phyloP scores from a whole-genome alignment of 2,329 filamentous ascomycete species.

The Pseudogymnoascus sp. region DNA sequence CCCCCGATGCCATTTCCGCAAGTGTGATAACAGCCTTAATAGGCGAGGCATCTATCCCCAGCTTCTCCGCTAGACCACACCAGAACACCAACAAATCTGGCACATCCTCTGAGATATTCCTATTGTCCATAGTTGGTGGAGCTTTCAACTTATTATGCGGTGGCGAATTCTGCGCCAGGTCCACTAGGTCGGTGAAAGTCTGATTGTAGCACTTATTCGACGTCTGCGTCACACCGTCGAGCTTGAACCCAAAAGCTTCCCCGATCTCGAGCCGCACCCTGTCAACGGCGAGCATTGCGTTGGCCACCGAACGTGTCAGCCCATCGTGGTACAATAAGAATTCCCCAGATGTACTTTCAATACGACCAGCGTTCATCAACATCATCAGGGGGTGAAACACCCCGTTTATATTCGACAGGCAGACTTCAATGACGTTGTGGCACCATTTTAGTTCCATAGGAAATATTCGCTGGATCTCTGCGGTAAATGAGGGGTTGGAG shows the following conservation, averaged over 20 bases:
- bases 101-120: constrained; percentile 23
- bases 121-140: constrained; percentile 17
- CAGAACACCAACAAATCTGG: constrained; percentile 20
- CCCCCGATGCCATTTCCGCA: constrained; percentile 18
- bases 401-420: constrained; percentile 24
- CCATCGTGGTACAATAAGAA: constrained; percentile 17
- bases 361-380: constrained; percentile 25
- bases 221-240: constrained; percentile 19
- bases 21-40: constrained; percentile 19
- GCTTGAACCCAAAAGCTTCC: constrained; percentile 19
- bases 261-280: constrained; percentile 20
- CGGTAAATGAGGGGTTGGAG: neutral
- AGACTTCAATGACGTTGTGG: constrained; percentile 24
- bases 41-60: constrained; percentile 20
- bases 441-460: constrained; percentile 23
- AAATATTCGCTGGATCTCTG: constrained; percentile 17
- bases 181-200: constrained; percentile 20
- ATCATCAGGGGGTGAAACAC: constrained; percentile 26
- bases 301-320: neutral
- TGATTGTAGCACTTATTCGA: constrained; percentile 25
- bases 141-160: constrained; percentile 22
- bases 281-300: constrained; percentile 22
- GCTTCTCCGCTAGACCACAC: constrained; percentile 19
- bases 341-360: constrained; percentile 23
- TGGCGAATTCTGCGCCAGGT: constrained; percentile 20